Conservation (phyloP, 371 early-diverging fungal species). For the Mucor irregularis region DNA sequence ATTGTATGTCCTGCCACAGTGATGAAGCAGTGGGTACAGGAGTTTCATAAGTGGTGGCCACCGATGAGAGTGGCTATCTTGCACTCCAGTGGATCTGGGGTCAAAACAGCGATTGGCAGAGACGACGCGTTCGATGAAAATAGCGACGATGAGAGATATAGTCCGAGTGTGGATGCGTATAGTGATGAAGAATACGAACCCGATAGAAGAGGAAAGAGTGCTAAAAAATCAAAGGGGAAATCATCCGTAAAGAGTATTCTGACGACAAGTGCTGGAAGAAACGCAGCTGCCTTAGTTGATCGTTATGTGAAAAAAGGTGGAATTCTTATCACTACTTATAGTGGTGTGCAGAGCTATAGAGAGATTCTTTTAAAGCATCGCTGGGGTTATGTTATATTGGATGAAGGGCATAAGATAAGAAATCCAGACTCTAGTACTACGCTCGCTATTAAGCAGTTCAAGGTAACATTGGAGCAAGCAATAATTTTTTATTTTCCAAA, state of each 20-base stretch:
- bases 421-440: slow-evolving; percentile 94
- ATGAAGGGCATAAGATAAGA: slow-evolving; percentile 98
- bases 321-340: slow-evolving; percentile 87
- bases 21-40: slow-evolving; percentile 95
- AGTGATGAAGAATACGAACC: slow-evolving; percentile 46
- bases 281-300: slow-evolving; percentile 36
- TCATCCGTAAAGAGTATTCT: slow-evolving; percentile 18
- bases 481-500: background rate
- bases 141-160: background rate
- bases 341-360: slow-evolving; percentile 74
- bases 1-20: slow-evolving; percentile 97
- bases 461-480: slow-evolving; percentile 34
- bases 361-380: slow-evolving; percentile 62
- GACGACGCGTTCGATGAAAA: slow-evolving; percentile 15
- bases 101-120: slow-evolving; percentile 33
- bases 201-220: slow-evolving; percentile 31
- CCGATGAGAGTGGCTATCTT: slow-evolving; percentile 86
- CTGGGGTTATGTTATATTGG: slow-evolving; percentile 94
- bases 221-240: slow-evolving; percentile 21
- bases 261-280: slow-evolving; percentile 40
- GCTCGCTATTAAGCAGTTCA: slow-evolving; percentile 80
- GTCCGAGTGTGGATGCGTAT: slow-evolving; percentile 1
- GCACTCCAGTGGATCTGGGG: slow-evolving; percentile 82
- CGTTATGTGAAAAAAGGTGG: slow-evolving; percentile 59
- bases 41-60: slow-evolving; percentile 97